Evolutionary conservation across 2,329 filamentous ascomycete species (phyloP).

Genomic region (Talaromyces sp.): DNA sequence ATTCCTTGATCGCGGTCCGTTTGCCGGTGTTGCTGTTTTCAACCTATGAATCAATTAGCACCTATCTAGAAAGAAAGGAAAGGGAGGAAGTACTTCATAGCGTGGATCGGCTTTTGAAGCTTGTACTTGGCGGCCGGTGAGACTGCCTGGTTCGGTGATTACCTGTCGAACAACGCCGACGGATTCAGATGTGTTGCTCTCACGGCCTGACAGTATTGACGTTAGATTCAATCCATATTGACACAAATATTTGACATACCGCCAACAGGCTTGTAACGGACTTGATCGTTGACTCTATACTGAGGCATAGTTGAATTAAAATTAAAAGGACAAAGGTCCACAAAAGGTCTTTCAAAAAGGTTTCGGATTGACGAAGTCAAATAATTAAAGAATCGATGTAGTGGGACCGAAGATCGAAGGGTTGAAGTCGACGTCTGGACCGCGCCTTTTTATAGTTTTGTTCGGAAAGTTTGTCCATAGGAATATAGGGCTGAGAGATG

Average conservation of each 20-base stretch:
- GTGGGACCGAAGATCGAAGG: not conserved
- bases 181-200: conserved; percentile 34
- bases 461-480: not conserved
- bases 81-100: conserved; percentile 30
- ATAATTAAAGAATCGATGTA: not conserved
- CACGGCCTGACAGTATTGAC: conserved; percentile 28
- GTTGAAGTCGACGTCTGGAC: not conserved
- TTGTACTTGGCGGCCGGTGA: conserved; percentile 32
- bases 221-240: not conserved
- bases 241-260: conserved; percentile 24
- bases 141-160: conserved; percentile 25
- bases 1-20: conserved; percentile 25
- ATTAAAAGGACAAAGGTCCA: not conserved
- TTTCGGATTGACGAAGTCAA: not conserved
- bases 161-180: conserved; percentile 34
- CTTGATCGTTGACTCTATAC: conserved; percentile 29
- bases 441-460: not conserved
- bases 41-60: conserved; percentile 15
- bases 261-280: conserved; percentile 39
- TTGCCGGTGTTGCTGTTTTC: conserved; percentile 23
- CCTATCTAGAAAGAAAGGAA: not conserved
- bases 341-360: not conserved
- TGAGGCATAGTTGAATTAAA: conserved; percentile 16
- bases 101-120: conserved; percentile 30
- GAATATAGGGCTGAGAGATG: not conserved